Evolutionary conservation across 345 rosid genomes (phyloP).

Genomic region (Arabidopsis thaliana): DNA sequence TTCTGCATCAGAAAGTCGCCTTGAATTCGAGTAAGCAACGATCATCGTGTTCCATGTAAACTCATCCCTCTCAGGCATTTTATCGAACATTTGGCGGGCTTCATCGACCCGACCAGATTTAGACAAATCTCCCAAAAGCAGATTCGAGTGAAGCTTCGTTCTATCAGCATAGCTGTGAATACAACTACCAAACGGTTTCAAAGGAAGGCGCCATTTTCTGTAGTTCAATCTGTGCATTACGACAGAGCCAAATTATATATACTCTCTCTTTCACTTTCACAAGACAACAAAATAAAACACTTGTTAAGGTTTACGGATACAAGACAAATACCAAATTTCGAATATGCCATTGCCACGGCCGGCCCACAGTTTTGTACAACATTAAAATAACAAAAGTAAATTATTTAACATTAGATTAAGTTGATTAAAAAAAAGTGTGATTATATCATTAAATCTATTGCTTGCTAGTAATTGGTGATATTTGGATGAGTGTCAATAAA

Average conservation of each 20-base stretch:
- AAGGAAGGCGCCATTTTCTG: slow-evolving; percentile 17
- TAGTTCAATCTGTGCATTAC: slow-evolving; percentile 49
- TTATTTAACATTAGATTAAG: no score
- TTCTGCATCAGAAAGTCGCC: slow-evolving; percentile 66
- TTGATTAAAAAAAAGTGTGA: no score
- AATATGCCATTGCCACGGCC: no score
- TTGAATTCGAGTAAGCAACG: slow-evolving; percentile 70
- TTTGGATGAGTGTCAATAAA: no score
- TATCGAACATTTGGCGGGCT: slow-evolving; percentile 75
- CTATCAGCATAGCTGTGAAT: slow-evolving; percentile 34
- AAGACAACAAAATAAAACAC: neutral
- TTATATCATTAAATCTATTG: no score
- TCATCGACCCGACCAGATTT: slow-evolving; percentile 64
- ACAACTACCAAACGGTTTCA: slow-evolving; percentile 23
- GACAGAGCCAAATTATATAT: neutral
- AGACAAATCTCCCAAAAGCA: slow-evolving; percentile 49
- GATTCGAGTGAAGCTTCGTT: slow-evolving; percentile 55
- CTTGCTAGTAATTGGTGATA: no score
- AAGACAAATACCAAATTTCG: no score
- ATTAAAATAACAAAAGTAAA: no score
- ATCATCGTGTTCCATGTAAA: slow-evolving; percentile 89
- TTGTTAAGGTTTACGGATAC: no score
- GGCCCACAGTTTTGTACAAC: no score
- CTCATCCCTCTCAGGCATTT: slow-evolving; percentile 68
- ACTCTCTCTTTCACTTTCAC: neutral